These are phyloP conservation scores for Phytophthora constricta DNA, from an alignment of 352 stramenopile species.

Conservation along the genomic window DNA sequence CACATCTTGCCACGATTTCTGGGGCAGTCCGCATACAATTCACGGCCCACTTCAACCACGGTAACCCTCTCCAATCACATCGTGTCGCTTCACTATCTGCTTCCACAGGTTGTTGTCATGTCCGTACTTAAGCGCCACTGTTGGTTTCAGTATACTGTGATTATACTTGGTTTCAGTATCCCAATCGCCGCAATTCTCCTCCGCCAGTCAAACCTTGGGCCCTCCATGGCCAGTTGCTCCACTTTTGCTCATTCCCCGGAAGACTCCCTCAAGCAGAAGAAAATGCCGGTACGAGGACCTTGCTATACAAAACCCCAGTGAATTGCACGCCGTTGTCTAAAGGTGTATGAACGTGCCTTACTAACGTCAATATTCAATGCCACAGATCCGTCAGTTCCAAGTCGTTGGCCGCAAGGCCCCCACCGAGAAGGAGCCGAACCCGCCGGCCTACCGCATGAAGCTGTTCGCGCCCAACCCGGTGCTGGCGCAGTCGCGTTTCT, in stretches of 20 bases:
- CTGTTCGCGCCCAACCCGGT: constrained; percentile 97
- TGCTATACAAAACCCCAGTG: too few species aligned
- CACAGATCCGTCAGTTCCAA: constrained; percentile 98
- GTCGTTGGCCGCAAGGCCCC: constrained; percentile 99
- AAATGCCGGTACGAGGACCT: constrained; percentile 48
- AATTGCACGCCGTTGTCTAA: too few species aligned
- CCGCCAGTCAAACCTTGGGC: constrained; percentile 36
- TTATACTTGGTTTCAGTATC: constrained; percentile 28
- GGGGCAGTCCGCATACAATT: too few species aligned
- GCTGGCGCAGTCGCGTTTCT: constrained; percentile 99
- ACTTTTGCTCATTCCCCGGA: constrained; percentile 36
- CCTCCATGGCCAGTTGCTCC: not conserved
- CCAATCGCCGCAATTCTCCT: constrained; percentile 5
- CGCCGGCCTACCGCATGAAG: constrained; percentile 99
- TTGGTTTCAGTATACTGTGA: too few species aligned
- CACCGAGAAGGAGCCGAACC: constrained; percentile 98
- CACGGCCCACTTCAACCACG: too few species aligned
- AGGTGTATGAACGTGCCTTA: not conserved
- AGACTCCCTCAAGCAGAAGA: constrained; percentile 47
- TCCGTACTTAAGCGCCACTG: too few species aligned
- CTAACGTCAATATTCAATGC: not conserved
- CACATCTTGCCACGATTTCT: too few species aligned
- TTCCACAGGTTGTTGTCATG: not conserved
- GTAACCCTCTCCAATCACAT: not conserved
- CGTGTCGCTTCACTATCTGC: not conserved